Evolutionary conservation across 2,329 filamentous ascomycete genomes (phyloP).

Genomic region (Monosporascus sp.): DNA sequence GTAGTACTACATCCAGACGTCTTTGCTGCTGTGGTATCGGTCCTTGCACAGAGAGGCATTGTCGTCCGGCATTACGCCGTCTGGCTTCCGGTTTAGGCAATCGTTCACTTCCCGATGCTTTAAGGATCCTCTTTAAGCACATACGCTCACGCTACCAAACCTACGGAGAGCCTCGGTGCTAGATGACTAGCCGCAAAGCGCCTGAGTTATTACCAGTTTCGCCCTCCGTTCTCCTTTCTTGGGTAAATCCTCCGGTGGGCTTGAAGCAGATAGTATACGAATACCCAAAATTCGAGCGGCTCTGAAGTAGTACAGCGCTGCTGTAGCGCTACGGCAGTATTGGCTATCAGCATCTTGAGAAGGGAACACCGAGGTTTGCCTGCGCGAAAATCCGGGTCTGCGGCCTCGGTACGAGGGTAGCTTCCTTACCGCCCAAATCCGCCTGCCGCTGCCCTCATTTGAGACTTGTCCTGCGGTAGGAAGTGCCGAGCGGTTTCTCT

Average conservation of each 20-base stretch:
- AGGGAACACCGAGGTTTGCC: conserved; percentile 18
- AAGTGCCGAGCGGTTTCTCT: conserved; percentile 16
- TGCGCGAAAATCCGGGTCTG: conserved; percentile 15
- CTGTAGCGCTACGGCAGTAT: conserved; percentile 16
- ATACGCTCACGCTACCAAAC: conserved; percentile 5
- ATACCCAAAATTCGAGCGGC: conserved; percentile 8
- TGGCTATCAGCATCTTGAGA: conserved; percentile 15
- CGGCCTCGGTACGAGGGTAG: conserved; percentile 21
- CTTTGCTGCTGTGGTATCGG: neutral
- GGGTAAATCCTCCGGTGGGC: neutral
- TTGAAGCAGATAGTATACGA: neutral
- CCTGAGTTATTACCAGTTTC: neutral
- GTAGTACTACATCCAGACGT: neutral
- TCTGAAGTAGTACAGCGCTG: conserved; percentile 23
- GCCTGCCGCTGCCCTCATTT: conserved; percentile 19
- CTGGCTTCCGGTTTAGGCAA: conserved; percentile 22
- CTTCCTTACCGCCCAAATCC: conserved; percentile 17
- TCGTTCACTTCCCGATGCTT: conserved; percentile 5
- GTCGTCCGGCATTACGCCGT: neutral
- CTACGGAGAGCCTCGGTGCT: conserved; percentile 14
- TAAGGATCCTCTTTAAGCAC: conserved; percentile 9
- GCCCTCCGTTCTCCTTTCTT: neutral
- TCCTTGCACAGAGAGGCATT: neutral
- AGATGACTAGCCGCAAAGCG: conserved; percentile 9
- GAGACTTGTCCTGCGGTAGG: conserved; percentile 16